Base-by-base conservation (phyloP, 352 stramenopile genomes). In the Aphanomyces astaci region DNA sequence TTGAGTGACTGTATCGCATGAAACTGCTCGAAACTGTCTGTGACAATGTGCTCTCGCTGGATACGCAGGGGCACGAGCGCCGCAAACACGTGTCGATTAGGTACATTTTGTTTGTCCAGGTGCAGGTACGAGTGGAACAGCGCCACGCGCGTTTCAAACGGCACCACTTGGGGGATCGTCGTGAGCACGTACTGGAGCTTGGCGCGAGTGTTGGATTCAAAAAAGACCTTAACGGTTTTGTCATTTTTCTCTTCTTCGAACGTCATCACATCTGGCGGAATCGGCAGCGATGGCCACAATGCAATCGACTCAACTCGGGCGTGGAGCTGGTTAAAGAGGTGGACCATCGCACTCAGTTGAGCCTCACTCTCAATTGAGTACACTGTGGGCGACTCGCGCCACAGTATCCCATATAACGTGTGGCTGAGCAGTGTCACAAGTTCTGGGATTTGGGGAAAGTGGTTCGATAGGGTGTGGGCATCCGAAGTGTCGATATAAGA, bases 11-110 rank as follows among this genome's bases (percentile, higher is more conserved):
- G 85, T 2, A 84, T 51, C 51, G 82, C 57, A 25, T 88, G 67
- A 51, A 98, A 90, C 43, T 87, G 79, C 17, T 82, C 70, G 71
- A 96, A 97, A 25, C 86, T 96, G 75, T 98, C 82, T 66, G 88
- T 74, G 52, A 98, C 95, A 40, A 98, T 88, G n/a, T 87, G 78
- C 49, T 88, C 75, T 0, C 87, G 84, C 57, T 84, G 80, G 22
- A 96, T 78, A 15, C 76, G 78, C 9, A 96, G 74, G 13, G 83
- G 74, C 43, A 90, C 65, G 2, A 78, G 75, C 9, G 71, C 71
- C 15, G 66, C 72, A 66, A 90, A 89, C 45, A 92, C 82, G 31
- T 84, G 77, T 4, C 85, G 84, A 0, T 85, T 66, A n/a, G 75
- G 63, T 1, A 88, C 24, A 11, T 80, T 69, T 3, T 65, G 64